phyloP scores from a whole-genome alignment of 441 rosid species.

The Croton setiger region DNA sequence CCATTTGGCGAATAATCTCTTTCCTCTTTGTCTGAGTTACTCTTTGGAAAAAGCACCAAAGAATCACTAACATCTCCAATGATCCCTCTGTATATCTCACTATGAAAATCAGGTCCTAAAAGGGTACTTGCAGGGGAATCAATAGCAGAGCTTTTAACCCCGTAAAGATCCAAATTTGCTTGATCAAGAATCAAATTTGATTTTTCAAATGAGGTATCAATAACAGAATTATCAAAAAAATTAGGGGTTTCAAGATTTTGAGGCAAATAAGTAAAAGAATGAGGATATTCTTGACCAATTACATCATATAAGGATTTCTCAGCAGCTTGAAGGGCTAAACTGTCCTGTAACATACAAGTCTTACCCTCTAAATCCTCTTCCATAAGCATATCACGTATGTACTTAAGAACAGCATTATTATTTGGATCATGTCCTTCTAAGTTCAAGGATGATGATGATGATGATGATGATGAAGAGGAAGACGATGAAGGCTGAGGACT shows the following conservation, averaged over 20 bases:
- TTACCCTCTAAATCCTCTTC: conserved; percentile 68
- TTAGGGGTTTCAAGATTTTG: conserved; percentile 14
- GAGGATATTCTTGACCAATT: conserved; percentile 49
- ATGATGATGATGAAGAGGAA: neutral
- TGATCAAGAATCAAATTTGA: conserved; percentile 16
- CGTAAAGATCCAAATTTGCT: conserved; percentile 9
- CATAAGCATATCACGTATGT: conserved; percentile 74
- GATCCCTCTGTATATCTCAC: neutral
- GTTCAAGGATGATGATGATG: conserved; percentile 7
- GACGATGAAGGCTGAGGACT: neutral
- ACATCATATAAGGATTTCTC: conserved; percentile 72
- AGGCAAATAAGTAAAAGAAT: conserved; percentile 12
- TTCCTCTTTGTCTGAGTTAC: conserved; percentile 18
- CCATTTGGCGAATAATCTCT: conserved; percentile 5
- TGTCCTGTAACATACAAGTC: conserved; percentile 70
- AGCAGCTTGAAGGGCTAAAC: conserved; percentile 81
- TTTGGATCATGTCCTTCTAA: conserved; percentile 22
- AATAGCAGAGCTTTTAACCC: conserved; percentile 15
- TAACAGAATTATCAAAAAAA: conserved; percentile 8
- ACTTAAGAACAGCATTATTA: conserved; percentile 47
- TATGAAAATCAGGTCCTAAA: conserved; percentile 19
- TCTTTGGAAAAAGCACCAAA: conserved; percentile 9
- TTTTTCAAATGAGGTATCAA: conserved; percentile 9
- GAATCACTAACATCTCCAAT: conserved; percentile 9
- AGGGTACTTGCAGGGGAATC: conserved; percentile 27